Base-by-base conservation (phyloP, 2,329 filamentous ascomycete genomes). In the Aspergillus aculeatus region DNA sequence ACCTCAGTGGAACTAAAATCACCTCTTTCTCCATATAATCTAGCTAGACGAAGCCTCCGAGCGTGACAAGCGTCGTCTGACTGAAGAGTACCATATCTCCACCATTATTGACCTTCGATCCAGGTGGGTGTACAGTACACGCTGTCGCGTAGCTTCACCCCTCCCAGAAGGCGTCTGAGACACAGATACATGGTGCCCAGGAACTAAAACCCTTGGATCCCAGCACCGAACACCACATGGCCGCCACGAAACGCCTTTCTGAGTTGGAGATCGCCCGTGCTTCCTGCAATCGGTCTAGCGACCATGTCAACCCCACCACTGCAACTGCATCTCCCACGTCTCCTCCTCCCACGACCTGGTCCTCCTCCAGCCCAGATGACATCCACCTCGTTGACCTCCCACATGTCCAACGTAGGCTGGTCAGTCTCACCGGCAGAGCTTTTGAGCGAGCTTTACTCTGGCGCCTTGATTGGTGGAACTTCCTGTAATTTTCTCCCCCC, bases 41-140 rank as follows among this genome's bases (percentile, higher is more conserved):
- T 16, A 71, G 71, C 71, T 74, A 82, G 91, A 96, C 69, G 86
- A 91, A 73, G 90, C 91, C 38, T 89, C 89, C 0, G 69, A 81
- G 21, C 71, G 80, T 38, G 92, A 96, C 75, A 84, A 84, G 58
- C 72, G 79, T 35, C 77, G 80, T 32, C 81, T 96, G 11, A 75
- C 79, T 10, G 75, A 86, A 7, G 81, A 86, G 32, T 82, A 88
- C 66, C 81, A 84, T 23, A 84, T 96, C 64, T 84, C 82, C 65
- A 91, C 87, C 2, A 84, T 96, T 47, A 83, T 96, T 61, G 92
- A 96, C 77, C 79, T 96, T 11, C 85, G 92, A 58, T 91, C 91
- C 62, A 86, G 88, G 86, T 91, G 81, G 61, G 74, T 60, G 7
- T 12, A n/a, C 48, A 26, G 32, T 10, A 2, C 32, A 35, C 14